phyloP scores from a whole-genome alignment of 2,329 filamentous ascomycete species.

The Phaeosphaeriaceae sp. region DNA sequence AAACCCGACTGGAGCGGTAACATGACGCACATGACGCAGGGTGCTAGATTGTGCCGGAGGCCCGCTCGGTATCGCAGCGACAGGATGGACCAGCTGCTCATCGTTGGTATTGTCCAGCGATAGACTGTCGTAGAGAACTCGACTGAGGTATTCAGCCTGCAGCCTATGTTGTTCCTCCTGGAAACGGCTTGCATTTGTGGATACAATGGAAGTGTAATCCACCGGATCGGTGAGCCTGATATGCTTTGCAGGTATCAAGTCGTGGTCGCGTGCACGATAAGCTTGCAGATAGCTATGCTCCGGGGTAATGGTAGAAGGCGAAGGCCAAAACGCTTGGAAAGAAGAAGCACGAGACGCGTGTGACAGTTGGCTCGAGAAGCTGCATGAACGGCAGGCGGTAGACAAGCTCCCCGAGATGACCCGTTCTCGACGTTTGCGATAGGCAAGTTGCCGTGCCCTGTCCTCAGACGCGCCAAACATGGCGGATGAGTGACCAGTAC shows the following conservation, averaged over 20 bases:
- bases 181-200: constrained; percentile 1
- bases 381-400: constrained; percentile 20
- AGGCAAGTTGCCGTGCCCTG: constrained; percentile 44
- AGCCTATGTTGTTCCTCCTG: constrained; percentile 22
- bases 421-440: constrained; percentile 35
- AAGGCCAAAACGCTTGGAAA: background rate
- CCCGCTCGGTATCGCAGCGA: background rate
- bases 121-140: constrained; percentile 28
- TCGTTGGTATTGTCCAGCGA: background rate
- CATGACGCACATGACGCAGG: constrained; percentile 13
- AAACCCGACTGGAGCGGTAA: constrained; percentile 9
- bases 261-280: background rate
- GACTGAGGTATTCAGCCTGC: constrained; percentile 33
- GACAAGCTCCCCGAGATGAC: constrained; percentile 28
- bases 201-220: background rate
- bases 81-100: background rate
- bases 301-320: background rate
- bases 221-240: background rate
- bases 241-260: background rate
- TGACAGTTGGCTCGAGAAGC: constrained; percentile 18
- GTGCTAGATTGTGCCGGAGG: background rate
- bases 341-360: constrained; percentile 5
- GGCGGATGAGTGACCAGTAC: constrained; percentile 4
- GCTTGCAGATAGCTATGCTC: background rate
- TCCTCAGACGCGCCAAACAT: constrained; percentile 47